These are phyloP conservation scores for Domatiomyces globalis DNA, from an alignment of 2,329 filamentous ascomycete genomes.

Conservation along the genomic window DNA sequence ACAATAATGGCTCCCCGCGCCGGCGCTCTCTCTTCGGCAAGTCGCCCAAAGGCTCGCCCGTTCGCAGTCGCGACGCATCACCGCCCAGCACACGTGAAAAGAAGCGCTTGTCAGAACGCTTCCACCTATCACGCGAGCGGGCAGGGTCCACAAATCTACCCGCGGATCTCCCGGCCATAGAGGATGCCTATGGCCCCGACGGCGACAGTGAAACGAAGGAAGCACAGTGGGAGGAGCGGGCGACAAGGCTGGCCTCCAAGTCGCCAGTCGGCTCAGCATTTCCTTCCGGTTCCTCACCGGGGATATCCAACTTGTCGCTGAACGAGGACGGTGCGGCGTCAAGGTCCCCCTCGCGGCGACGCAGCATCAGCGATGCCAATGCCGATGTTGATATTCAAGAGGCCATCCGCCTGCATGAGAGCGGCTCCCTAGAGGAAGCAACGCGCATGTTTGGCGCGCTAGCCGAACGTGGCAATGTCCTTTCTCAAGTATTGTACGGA, in stretches of 20 bases:
- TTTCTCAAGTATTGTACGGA: constrained; percentile 91
- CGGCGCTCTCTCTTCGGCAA: constrained; percentile 11
- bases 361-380: constrained; percentile 19
- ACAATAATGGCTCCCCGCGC: constrained; percentile 5
- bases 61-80: constrained; percentile 19
- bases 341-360: constrained; percentile 7
- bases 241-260: constrained; percentile 60
- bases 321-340: constrained; percentile 3
- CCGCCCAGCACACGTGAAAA: constrained; percentile 16
- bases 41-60: constrained; percentile 3
- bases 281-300: background rate
- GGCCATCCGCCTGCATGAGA: constrained; percentile 87
- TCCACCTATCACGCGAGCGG: constrained; percentile 42
- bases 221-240: constrained; percentile 80
- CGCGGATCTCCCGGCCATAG: constrained; percentile 61
- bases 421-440: constrained; percentile 60
- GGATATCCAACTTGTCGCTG: constrained; percentile 2
- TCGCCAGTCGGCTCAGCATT: constrained; percentile 5
- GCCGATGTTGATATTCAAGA: constrained; percentile 61
- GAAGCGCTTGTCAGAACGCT: constrained; percentile 48
- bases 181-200: constrained; percentile 31
- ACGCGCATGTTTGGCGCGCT: constrained; percentile 75
- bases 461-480: constrained; percentile 75
- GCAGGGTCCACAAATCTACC: constrained; percentile 60
- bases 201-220: constrained; percentile 44